These are phyloP conservation scores for Sphaerulina musiva DNA, from an alignment of 2,329 filamentous ascomycete species.

Conservation along the genomic window DNA sequence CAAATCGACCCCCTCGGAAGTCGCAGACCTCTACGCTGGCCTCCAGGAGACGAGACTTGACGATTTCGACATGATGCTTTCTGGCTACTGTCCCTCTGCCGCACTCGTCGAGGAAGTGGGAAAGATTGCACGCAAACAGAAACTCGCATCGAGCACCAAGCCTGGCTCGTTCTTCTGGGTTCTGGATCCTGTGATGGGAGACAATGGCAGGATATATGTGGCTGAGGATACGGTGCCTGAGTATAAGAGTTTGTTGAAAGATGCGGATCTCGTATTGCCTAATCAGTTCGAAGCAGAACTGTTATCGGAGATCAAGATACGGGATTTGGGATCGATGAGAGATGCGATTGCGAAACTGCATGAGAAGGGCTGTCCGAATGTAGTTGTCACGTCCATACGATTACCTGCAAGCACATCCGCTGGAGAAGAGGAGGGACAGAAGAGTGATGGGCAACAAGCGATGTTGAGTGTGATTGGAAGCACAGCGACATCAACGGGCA, in stretches of 20 bases:
- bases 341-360: slow-evolving; percentile 73
- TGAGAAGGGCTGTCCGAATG: slow-evolving; percentile 63
- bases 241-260: slow-evolving; percentile 70
- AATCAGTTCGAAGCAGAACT: slow-evolving; percentile 98
- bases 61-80: slow-evolving; percentile 89
- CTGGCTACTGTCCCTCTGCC: slow-evolving; percentile 87
- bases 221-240: slow-evolving; percentile 84
- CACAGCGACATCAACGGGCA: slow-evolving; percentile 57
- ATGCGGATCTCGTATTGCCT: slow-evolving; percentile 86
- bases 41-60: slow-evolving; percentile 77
- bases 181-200: slow-evolving; percentile 96
- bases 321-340: slow-evolving; percentile 64
- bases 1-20: slow-evolving; percentile 71
- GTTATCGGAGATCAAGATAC: slow-evolving; percentile 77
- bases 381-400: slow-evolving; percentile 86
- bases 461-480: slow-evolving; percentile 62
- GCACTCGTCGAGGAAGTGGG: slow-evolving; percentile 79
- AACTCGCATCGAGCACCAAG: slow-evolving; percentile 53
- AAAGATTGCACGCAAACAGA: slow-evolving; percentile 73
- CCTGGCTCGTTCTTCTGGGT: slow-evolving; percentile 92
- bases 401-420: slow-evolving; percentile 50
- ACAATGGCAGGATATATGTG: slow-evolving; percentile 87
- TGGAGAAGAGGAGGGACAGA: neutral
- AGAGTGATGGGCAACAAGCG: slow-evolving; percentile 3
- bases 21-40: slow-evolving; percentile 75